A percentile compares a stretch with the other conserved stretches of the same genome.
Conservation (phyloP, 257 asterid genomes). For the Fraxinus excelsior region DNA sequence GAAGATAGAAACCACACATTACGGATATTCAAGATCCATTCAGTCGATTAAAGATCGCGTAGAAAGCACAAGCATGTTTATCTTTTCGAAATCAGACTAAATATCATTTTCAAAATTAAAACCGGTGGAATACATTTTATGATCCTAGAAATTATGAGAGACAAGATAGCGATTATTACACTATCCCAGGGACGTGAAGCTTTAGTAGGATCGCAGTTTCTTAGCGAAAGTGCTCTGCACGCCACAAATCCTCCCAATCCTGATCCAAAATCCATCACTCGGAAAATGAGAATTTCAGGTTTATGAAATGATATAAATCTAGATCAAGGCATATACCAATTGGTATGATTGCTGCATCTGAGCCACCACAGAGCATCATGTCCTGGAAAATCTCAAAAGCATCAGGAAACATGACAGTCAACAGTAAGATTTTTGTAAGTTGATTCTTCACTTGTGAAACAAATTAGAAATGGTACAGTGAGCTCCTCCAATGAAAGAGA, state of each 20-base stretch:
- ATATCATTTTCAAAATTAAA: constrained; percentile 24
- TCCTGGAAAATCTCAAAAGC: constrained; percentile 59
- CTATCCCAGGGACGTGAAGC: constrained; percentile 71
- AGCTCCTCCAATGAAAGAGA: neutral
- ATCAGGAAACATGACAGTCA: constrained; percentile 20
- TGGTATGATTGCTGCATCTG: constrained; percentile 93
- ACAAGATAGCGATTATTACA: constrained; percentile 49
- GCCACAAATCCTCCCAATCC: constrained; percentile 70
- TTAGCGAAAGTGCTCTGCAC: constrained; percentile 59
- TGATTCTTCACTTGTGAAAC: constrained; percentile 13
- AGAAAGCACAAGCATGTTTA: constrained; percentile 2
- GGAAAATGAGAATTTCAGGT: constrained; percentile 17
- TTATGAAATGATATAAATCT: constrained; percentile 23
- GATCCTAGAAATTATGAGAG: constrained; percentile 3
- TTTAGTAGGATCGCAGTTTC: constrained; percentile 55
- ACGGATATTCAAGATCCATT: constrained; percentile 10
- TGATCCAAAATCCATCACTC: constrained; percentile 38
- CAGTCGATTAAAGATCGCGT: constrained; percentile 14
- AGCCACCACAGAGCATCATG: constrained; percentile 97
- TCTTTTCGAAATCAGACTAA: neutral
- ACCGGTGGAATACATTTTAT: neutral
- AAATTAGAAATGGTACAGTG: constrained; percentile 9
- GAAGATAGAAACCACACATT: constrained; percentile 6
- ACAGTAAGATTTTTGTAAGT: constrained; percentile 15
- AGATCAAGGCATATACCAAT: constrained; percentile 54